Percentiles rank a stretch among this genome's conserved stretches.
These are phyloP conservation scores for Sinapis alba DNA, from an alignment of 441 rosid genomes.

Conservation along the genomic window DNA sequence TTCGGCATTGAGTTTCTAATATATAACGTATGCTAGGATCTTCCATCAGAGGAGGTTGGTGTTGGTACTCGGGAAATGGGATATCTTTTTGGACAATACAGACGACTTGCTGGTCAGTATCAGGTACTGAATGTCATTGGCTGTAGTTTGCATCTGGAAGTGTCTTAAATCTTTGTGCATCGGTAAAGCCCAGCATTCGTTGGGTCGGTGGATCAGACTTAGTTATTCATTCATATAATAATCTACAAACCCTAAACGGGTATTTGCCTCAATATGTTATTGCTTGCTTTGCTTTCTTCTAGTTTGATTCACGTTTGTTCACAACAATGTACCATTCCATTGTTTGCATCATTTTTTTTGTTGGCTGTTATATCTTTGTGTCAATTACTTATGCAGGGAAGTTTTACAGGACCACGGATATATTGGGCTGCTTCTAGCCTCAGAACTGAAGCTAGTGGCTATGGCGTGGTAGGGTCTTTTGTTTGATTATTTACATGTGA, in stretches of 20 bases:
- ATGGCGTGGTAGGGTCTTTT: constrained; percentile 78
- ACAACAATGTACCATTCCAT: no score
- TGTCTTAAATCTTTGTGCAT: no score
- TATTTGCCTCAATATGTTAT: no score
- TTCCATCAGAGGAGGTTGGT: constrained; percentile 98
- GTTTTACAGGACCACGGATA: constrained; percentile 95
- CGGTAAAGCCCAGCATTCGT: no score
- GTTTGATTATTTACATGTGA: neutral
- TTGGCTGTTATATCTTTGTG: constrained; percentile 49
- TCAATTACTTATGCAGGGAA: constrained; percentile 92
- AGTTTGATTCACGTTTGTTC: no score
- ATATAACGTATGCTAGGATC: constrained; percentile 54
- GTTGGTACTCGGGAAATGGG: constrained; percentile 99
- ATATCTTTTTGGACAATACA: constrained; percentile 94
- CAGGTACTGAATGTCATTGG: constrained; percentile 61
- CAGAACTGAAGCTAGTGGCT: constrained; percentile 99
- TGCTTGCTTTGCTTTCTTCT: no score
- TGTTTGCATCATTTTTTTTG: neutral
- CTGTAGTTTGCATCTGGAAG: no score
- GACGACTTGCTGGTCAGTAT: constrained; percentile 94
- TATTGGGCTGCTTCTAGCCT: constrained; percentile 99
- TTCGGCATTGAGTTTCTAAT: constrained; percentile 14
- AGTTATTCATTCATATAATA: no score
- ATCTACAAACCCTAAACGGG: no score
- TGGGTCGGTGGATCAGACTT: no score